Evolutionary conservation across 208 protist genomes (phyloP), one percentile per base, ranked within the genome.

Genomic region (Leishmania lainsoni): DNA sequence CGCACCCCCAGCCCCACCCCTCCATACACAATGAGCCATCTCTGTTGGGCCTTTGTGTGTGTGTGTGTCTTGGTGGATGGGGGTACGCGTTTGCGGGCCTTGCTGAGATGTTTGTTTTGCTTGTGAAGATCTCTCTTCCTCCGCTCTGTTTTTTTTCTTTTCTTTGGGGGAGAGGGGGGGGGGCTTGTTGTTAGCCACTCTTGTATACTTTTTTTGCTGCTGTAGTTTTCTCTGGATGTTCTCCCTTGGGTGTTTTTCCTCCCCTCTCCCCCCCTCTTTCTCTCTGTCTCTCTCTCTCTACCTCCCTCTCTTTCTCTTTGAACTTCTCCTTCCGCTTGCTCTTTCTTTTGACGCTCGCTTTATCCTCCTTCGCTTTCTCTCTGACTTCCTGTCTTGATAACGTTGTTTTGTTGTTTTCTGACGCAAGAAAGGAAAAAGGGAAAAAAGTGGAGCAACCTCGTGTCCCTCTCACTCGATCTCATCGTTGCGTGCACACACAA

Each of bases 391-490:
- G 10, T 20, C n/a, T 66, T 10, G 59, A 66, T 39, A 71, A 39
- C 20, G 35, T 71, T 48, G 39, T 22, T 32, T 71, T 6, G 17
- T 39, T 10, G 63, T 69, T 35, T 42, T 69, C 63, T 5, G 42
- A 45, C 14, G 22, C 14, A 16, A 4, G 39, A 69, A 69, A 4
- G 32, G 5, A 2, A 4, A 42, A 35, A 4, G 39, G 17, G 32
- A 39, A 39, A 69, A 69, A 26, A 5, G 63, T 22, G 29, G 9
- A 69, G 9, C 63, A 69, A 29, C 63, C n/a, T 0, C n/a, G n/a
- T 14, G 14, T 42, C 65, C n/a, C 63, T 42, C 49, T 66, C 56
- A 29, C 20, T 63, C 74, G 14, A 71, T 78, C 75, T 80, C 16
- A 32, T n/a, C 22, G 51, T 74, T 70, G 3, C n/a, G 35, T 20